phyloP scores from a whole-genome alignment of 345 rosid species.

The Laguncularia racemosa region DNA sequence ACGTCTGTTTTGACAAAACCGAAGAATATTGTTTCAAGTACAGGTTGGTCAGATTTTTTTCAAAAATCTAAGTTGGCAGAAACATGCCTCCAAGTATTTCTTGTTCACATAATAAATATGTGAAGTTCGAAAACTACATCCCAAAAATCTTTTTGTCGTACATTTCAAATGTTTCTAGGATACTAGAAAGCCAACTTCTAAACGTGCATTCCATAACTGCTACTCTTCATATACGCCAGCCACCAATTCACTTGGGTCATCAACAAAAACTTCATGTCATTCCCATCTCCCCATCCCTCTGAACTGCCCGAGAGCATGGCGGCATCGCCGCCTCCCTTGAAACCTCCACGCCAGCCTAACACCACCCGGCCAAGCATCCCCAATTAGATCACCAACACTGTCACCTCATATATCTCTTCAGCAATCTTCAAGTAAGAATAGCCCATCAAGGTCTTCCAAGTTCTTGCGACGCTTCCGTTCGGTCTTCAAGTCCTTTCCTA shows the following conservation, averaged over 20 bases:
- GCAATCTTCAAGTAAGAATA: conserved; percentile 38
- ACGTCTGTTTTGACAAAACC: too few relatives aligned
- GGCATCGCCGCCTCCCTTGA: not conserved
- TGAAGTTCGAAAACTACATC: too few relatives aligned
- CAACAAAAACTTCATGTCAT: conserved; percentile 1
- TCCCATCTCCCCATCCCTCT: not conserved
- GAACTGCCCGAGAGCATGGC: too few relatives aligned
- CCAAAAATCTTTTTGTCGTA: too few relatives aligned
- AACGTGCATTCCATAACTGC: conserved; percentile 3
- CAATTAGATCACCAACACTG: conserved; percentile 9
- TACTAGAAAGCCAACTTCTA: not conserved
- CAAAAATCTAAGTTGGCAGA: too few relatives aligned
- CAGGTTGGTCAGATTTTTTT: too few relatives aligned
- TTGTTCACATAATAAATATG: too few relatives aligned
- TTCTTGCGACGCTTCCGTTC: conserved; percentile 45
- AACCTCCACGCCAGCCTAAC: not conserved
- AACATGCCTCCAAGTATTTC: too few relatives aligned
- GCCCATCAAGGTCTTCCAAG: conserved; percentile 28
- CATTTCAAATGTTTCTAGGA: too few relatives aligned
- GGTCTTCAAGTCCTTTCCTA: conserved; percentile 65
- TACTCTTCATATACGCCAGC: conserved; percentile 1
- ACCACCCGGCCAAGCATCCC: conserved; percentile 2
- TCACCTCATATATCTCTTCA: conserved; percentile 28
- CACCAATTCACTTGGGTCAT: not conserved
- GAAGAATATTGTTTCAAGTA: too few relatives aligned